Conservation (phyloP, 2,329 filamentous ascomycete genomes). For the Neoscytalidium dimidiatum region DNA sequence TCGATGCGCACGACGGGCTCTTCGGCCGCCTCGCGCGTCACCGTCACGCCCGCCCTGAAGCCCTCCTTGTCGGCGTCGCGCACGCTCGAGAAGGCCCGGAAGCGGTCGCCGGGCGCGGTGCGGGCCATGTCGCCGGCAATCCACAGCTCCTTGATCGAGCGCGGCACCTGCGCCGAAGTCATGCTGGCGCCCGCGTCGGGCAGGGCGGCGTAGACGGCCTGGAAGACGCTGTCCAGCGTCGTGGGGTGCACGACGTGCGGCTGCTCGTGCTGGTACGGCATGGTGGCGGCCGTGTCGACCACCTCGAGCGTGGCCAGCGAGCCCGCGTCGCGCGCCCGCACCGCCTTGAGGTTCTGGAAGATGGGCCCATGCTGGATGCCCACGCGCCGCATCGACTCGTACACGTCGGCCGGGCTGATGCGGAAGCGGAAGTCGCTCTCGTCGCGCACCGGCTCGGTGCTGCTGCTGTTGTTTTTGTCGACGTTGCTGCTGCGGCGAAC, state of each 20-base stretch:
- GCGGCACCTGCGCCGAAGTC: slow-evolving; percentile 10
- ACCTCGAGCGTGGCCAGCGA: background rate
- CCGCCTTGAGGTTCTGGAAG: background rate
- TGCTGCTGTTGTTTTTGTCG: too few species aligned
- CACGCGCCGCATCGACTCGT: background rate
- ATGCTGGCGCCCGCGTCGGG: background rate
- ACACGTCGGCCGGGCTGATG: background rate
- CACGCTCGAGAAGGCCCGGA: background rate
- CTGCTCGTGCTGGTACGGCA: background rate
- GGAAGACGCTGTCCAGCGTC: background rate
- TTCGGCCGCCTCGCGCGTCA: background rate
- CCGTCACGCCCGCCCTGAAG: background rate
- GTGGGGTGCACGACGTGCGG: background rate
- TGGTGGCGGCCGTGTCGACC: background rate
- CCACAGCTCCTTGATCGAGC: background rate
- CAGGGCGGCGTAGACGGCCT: slow-evolving; percentile 2
- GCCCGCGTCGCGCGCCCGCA: background rate
- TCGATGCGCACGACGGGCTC: background rate
- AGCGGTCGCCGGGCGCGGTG: background rate
- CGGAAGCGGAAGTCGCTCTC: background rate
- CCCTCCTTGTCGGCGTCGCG: background rate
- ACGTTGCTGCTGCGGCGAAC: background rate
- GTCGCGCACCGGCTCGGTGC: background rate
- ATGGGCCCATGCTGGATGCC: background rate
- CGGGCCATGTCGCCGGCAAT: background rate